These are phyloP conservation scores for Zizania latifolia DNA, from an alignment of 176 grass and related monocot genomes.

Conservation along the genomic window DNA sequence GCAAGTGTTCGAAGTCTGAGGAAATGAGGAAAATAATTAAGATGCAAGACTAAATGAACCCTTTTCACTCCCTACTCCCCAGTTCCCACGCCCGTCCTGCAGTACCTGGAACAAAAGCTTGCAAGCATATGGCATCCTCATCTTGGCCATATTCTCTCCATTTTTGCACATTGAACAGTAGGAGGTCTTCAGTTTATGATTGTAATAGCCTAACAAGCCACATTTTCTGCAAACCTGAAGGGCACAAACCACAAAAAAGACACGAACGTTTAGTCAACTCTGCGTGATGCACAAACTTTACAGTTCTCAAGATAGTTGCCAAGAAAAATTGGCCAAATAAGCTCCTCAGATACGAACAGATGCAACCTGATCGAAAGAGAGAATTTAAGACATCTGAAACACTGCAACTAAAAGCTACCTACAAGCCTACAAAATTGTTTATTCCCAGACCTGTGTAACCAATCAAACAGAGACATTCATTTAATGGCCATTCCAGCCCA, in stretches of 20 bases:
- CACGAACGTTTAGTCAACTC: not conserved
- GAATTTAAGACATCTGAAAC: not conserved
- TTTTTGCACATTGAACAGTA: constrained; percentile 97
- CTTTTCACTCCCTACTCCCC: not conserved
- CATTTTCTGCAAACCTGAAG: constrained; percentile 86
- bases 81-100: too few relatives aligned
- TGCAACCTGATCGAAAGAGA: not conserved
- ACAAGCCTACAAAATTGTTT: not conserved
- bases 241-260: not conserved
- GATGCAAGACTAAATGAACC: not conserved
- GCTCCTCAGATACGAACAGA: not conserved
- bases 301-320: not conserved
- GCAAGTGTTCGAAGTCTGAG: not conserved
- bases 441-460: not conserved
- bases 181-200: constrained; percentile 73
- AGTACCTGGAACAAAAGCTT: constrained; percentile 98
- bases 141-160: constrained; percentile 88
- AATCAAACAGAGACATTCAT: not conserved
- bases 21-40: not conserved
- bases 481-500: not conserved
- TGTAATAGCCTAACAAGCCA: constrained; percentile 86
- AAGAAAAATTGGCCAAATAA: not conserved
- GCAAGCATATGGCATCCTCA: constrained; percentile 98
- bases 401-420: not conserved
- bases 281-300: not conserved